These are phyloP conservation scores for Aspergillus chevalieri DNA, from an alignment of 2,329 filamentous ascomycete genomes.

Conservation along the genomic window DNA sequence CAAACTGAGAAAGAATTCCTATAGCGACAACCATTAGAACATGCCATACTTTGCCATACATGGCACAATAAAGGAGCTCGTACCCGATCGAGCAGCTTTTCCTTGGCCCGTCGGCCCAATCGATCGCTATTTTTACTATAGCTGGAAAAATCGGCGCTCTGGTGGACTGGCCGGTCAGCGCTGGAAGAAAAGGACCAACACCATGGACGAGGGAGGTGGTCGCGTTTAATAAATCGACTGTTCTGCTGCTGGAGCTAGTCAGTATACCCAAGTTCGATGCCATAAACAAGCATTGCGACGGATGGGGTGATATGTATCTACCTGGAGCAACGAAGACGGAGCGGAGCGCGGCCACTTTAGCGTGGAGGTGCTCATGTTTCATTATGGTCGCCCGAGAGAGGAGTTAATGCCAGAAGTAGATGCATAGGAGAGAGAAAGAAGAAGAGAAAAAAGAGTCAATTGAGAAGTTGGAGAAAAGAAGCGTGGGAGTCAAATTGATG, in stretches of 20 bases:
- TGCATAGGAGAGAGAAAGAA: constrained; percentile 9
- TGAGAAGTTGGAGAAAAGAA: constrained; percentile 1
- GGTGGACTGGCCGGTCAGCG: constrained; percentile 15
- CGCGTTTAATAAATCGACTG: constrained; percentile 11
- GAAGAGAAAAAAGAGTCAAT: constrained; percentile 1
- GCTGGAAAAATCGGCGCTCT: constrained; percentile 27
- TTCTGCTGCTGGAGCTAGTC: constrained; percentile 16
- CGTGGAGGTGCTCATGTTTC: constrained; percentile 32
- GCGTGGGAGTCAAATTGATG: constrained; percentile 5
- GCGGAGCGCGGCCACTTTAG: constrained; percentile 26
- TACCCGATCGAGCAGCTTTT: constrained; percentile 41
- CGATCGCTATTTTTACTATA: constrained; percentile 22
- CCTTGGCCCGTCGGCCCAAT: constrained; percentile 35
- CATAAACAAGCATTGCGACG: background rate
- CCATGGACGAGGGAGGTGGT: constrained; percentile 3
- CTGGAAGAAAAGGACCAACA: constrained; percentile 13
- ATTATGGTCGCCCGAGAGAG: constrained; percentile 6
- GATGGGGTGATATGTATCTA: constrained; percentile 6
- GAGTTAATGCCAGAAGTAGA: constrained; percentile 6
- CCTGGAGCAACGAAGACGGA: constrained; percentile 24
- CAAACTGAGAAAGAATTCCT: constrained; percentile 83
- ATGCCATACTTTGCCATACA: background rate
- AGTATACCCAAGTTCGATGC: background rate
- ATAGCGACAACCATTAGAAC: constrained; percentile 3
- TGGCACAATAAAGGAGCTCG: constrained; percentile 1